phyloP scores from a whole-genome alignment of 768 basidiomycete genomes.

The Asterophora parasitica region DNA sequence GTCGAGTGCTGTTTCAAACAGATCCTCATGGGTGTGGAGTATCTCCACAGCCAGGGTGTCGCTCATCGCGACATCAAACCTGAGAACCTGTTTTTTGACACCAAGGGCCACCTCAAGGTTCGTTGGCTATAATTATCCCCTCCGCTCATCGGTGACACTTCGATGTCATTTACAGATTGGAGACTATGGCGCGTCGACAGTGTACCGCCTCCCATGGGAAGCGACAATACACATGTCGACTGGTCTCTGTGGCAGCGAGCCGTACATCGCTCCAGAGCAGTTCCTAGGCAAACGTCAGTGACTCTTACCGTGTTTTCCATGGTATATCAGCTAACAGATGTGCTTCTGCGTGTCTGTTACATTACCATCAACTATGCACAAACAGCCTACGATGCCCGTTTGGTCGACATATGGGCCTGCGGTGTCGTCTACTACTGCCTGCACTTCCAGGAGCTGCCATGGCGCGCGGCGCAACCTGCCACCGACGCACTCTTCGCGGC shows the following conservation, averaged over 20 bases:
- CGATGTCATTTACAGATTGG: constrained; percentile 60
- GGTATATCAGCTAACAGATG: constrained; percentile 32
- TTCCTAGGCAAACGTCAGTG: constrained; percentile 92
- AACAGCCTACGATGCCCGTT: constrained; percentile 91
- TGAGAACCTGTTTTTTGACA: constrained; percentile 94
- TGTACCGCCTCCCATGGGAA: constrained; percentile 98
- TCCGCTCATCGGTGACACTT: not conserved
- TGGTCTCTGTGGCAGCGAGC: constrained; percentile 95
- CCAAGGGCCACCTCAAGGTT: constrained; percentile 90
- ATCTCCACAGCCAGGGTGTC: constrained; percentile 94
- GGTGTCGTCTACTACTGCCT: constrained; percentile 98
- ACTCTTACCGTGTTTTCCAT: constrained; percentile 25
- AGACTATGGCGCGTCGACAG: constrained; percentile 98
- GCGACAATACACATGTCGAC: constrained; percentile 95
- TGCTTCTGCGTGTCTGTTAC: constrained; percentile 23
- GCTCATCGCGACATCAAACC: constrained; percentile 98
- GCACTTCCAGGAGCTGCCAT: constrained; percentile 96
- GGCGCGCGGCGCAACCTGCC: constrained; percentile 84
- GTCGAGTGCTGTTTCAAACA: constrained; percentile 99
- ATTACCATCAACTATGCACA: constrained; percentile 7
- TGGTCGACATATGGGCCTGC: constrained; percentile 97
- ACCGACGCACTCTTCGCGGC: constrained; percentile 76
- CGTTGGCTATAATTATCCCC: constrained; percentile 9
- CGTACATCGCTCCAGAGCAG: constrained; percentile 98
- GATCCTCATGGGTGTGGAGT: constrained; percentile 81